Percentiles rank a stretch among this genome's conserved stretches.
Evolutionary conservation across 768 basidiomycete species (phyloP).

Genomic region (Amanita jacksonii): DNA sequence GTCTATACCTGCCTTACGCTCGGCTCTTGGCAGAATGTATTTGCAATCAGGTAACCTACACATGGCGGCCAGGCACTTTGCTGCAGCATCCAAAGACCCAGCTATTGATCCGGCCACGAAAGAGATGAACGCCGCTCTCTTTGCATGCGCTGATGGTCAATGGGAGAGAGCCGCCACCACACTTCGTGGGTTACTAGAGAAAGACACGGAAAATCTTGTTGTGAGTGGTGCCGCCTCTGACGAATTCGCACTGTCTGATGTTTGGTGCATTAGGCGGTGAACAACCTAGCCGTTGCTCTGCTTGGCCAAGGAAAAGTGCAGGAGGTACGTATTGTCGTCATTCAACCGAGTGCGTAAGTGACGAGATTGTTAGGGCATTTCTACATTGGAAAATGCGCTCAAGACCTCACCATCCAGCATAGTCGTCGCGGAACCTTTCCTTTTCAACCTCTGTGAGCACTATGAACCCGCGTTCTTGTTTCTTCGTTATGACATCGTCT

Average conservation of each 20-base stretch:
- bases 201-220: conserved; percentile 51
- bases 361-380: conserved; percentile 43
- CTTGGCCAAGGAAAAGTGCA: conserved; percentile 63
- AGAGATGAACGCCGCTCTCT: conserved; percentile 56
- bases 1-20: conserved; percentile 46
- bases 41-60: conserved; percentile 62
- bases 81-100: conserved; percentile 34
- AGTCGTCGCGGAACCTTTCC: conserved; percentile 70
- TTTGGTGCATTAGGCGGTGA: conserved; percentile 43
- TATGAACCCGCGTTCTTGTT: background rate
- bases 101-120: conserved; percentile 33
- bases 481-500: background rate
- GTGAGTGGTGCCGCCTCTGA: conserved; percentile 22
- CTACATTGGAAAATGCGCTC: conserved; percentile 55
- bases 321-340: conserved; percentile 37
- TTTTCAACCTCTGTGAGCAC: conserved; percentile 74
- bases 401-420: conserved; percentile 58
- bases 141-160: conserved; percentile 61
- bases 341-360: background rate
- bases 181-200: conserved; percentile 34
- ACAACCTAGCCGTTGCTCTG: conserved; percentile 66
- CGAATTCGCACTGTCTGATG: background rate
- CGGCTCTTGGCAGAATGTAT: conserved; percentile 65
- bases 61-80: conserved; percentile 51
- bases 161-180: conserved; percentile 45